Evolutionary conservation across 106 monocot species (phyloP).

Genomic region (Apostasia shenzhenica): DNA sequence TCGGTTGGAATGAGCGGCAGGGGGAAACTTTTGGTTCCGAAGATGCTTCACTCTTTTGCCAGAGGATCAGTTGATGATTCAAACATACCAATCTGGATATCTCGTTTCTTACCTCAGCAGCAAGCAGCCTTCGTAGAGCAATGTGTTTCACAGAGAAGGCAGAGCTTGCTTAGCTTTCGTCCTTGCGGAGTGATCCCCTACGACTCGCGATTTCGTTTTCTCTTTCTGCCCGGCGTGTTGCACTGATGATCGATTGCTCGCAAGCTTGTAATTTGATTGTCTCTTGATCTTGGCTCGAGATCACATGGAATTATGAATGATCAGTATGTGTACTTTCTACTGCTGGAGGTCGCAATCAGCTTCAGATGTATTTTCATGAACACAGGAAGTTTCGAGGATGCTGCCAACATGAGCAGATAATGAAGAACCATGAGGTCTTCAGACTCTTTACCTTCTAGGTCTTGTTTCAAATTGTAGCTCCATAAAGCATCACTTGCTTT

Average conservation of each 20-base stretch:
- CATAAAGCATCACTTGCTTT: too few species aligned
- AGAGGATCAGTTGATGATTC: constrained; percentile 31
- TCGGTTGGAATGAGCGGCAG: constrained; percentile 70
- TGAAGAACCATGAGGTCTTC: too few species aligned
- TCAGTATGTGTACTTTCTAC: too few species aligned
- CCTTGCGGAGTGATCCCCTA: constrained; percentile 47
- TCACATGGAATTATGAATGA: too few species aligned
- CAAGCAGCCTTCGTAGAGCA: constrained; percentile 42
- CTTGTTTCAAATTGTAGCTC: too few species aligned
- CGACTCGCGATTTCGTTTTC: constrained; percentile 75
- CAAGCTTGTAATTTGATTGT: neutral
- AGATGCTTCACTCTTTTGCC: constrained; percentile 64
- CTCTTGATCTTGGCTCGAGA: neutral
- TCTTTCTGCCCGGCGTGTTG: constrained; percentile 60
- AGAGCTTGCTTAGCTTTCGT: constrained; percentile 31
- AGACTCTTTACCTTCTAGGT: too few species aligned
- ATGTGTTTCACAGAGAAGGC: constrained; percentile 29
- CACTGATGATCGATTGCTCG: neutral
- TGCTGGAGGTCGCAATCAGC: too few species aligned
- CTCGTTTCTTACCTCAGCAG: constrained; percentile 40
- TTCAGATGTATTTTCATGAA: too few species aligned
- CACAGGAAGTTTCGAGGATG: too few species aligned
- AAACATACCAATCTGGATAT: constrained; percentile 38
- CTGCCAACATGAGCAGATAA: too few species aligned
- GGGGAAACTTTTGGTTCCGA: constrained; percentile 87